A percentile compares a stretch with the other conserved stretches of the same genome.
phyloP scores from a whole-genome alignment of 2,329 filamentous ascomycete species.

The Cladosporium phlei region DNA sequence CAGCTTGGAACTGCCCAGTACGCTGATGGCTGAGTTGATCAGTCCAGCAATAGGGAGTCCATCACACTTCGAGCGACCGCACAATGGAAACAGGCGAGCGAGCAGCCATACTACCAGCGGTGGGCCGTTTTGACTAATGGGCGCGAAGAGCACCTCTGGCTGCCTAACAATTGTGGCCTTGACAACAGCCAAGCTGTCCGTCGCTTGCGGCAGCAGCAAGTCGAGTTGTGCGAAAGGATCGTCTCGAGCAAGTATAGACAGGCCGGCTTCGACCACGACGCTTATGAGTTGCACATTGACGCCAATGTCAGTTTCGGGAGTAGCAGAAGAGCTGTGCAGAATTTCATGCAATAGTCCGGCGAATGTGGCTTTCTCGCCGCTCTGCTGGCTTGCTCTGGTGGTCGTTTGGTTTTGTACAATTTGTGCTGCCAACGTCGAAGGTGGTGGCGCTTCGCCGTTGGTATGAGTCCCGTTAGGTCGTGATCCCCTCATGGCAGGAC shows the following conservation, averaged over 20 bases:
- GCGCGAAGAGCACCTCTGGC: conserved; percentile 57
- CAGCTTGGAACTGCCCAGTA: conserved; percentile 33
- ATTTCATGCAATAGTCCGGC: conserved; percentile 67
- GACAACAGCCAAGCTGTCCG: conserved; percentile 74
- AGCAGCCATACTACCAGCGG: conserved; percentile 53
- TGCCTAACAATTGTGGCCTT: conserved; percentile 69
- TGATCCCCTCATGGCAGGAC: neutral
- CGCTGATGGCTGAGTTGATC: conserved; percentile 34
- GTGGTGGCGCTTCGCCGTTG: conserved; percentile 42
- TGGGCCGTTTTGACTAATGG: conserved; percentile 34
- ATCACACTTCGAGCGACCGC: conserved; percentile 39
- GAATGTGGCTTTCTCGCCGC: conserved; percentile 55
- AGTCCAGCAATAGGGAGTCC: conserved; percentile 38
- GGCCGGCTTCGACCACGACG: conserved; percentile 72
- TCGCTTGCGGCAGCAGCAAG: conserved; percentile 54
- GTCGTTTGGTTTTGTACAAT: conserved; percentile 67
- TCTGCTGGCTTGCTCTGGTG: conserved; percentile 58
- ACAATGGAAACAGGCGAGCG: conserved; percentile 48
- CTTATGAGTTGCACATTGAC: conserved; percentile 84
- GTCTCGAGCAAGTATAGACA: conserved; percentile 64
- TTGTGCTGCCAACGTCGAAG: conserved; percentile 82
- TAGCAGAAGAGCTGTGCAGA: conserved; percentile 41
- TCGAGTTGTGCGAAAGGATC: conserved; percentile 61
- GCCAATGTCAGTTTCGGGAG: conserved; percentile 60
- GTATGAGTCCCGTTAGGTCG: conserved; percentile 27